Evolutionary conservation across 2,329 filamentous ascomycete species (phyloP), one percentile per base, ranked within the genome.

Genomic region (Penicillium sp.): DNA sequence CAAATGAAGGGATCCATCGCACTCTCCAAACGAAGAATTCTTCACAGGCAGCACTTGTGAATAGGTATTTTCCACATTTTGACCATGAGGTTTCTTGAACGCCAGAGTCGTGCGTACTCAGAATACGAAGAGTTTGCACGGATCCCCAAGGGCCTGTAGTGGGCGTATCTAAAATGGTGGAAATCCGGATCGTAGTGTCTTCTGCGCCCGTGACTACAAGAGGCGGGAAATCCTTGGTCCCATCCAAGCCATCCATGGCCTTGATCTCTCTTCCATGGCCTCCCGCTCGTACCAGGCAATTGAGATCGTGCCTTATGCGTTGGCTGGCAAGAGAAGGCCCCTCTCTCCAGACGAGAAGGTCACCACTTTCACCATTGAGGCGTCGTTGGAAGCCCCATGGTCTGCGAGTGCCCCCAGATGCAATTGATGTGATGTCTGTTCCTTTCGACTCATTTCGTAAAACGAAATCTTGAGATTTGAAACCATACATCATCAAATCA

Each of bases 261-360:
- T 90, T 91, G 64, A 98, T 90, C 74, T 99, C 95, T 54, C 95
- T 82, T 0, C 95, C 95, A 73, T 99, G 95, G 0, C 86, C 86
- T 7, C 95, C 93, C 0, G 75, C 65, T 62, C 88, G 86, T 13
- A 96, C 62, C 0, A 81, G 71, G 10, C 71, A 66, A 70, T 76
- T 84, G 63, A 70, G 78, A 33, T 78, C 59, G 16, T 66, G 58
- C 3, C 55, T 59, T 31, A 82, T 77, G 3, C 69, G 73, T 37
- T 77, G 69, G 0, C 82, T 69, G 58, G 83, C 77, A 54, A 87
- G 78, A 60, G 62, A 74, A 1, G 85, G 84, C 5, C 87, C 86
- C 72, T 91, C 88, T 3, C 89, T 93, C 83, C 90, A 97, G 0
- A 90, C 82, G 58, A 96, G 87, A 27, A 79, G 81, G 1, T 81